Percentiles rank a stretch among this genome's conserved stretches.
These are phyloP conservation scores for Lepidium didymum DNA, from an alignment of 345 rosid species.

Conservation along the genomic window DNA sequence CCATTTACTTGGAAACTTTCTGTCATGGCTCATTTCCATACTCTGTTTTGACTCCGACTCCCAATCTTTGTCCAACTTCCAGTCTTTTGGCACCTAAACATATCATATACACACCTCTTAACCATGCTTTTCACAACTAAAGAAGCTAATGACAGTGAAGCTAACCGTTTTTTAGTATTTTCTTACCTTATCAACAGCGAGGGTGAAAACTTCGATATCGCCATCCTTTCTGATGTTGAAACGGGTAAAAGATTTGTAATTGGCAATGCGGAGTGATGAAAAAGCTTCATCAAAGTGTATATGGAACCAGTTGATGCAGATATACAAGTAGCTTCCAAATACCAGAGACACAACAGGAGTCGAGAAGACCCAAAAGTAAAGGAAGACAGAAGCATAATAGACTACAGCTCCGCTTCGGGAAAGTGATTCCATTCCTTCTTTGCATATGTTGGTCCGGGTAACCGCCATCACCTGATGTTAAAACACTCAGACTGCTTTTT, in stretches of 20 bases:
- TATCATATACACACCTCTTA: neutral
- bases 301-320: constrained; percentile 97
- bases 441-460: constrained; percentile 81
- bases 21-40: constrained; percentile 47
- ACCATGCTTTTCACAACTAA: neutral
- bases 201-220: constrained; percentile 89
- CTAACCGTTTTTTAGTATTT: neutral
- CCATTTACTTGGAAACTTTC: constrained; percentile 80
- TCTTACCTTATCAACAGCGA: constrained; percentile 90
- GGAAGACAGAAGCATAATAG: constrained; percentile 91
- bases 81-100: constrained; percentile 82
- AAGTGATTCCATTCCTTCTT: constrained; percentile 63
- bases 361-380: constrained; percentile 98
- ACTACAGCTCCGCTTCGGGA: constrained; percentile 81
- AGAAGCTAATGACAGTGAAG: neutral
- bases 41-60: constrained; percentile 57
- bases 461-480: constrained; percentile 87
- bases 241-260: constrained; percentile 91
- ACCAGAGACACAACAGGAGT: constrained; percentile 92
- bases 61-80: constrained; percentile 83
- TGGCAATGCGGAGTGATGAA: constrained; percentile 96
- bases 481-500: neutral
- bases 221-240: constrained; percentile 65
- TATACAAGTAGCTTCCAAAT: constrained; percentile 93
- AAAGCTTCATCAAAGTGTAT: constrained; percentile 97